Evolutionary conservation across 2,329 filamentous ascomycete species (phyloP), one percentile per base, ranked within the genome.

Genomic region (Aspergillus bombycis): DNA sequence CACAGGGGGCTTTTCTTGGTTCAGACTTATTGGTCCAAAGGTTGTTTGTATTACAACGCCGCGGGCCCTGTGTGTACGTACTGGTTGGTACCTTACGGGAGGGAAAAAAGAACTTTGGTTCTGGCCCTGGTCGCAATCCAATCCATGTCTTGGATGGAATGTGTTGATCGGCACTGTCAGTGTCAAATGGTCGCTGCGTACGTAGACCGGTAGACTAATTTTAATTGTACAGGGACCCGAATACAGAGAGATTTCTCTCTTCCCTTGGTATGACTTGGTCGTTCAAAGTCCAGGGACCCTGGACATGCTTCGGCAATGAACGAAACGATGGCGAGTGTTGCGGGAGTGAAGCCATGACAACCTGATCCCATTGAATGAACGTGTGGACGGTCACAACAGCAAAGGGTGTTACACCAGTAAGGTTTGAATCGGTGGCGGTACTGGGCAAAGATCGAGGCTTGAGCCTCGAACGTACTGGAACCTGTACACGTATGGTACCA

Each of bases 381-480:
- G 19, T 54, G n/a, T 38, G 12, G 16, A 32, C 6, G 48, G 48
- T 52, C 48, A 52, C 26, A 52, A 28, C 14, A 7, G 14, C 9
- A 12, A 32, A 32, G 16, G 21, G 9, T 36, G n/a, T 16, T 26
- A 38, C 4, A 11, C 14, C 50, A 32, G 56, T 23, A 48, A 45
- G n/a, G 57, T 48, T n/a, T n/a, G 38, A 36, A 34, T 41, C 38
- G 30, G 38, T 43, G n/a, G 41, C 41, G 11, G 28, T 14, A 48
- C 57, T 43, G 30, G 34, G 57, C 34, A 16, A 28, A 28, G 46
- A 59, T 38, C 46, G 57, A 59, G 57, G 46, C 57, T 59, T 26
- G 41, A 52, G 57, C 45, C 57, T 52, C 57, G 57, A 48, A 53
- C 43, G 48, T 59, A 59, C 46, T 50, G 58, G 41, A 57, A 55